These are phyloP conservation scores for Escovopsis weberi DNA, from an alignment of 2,329 filamentous ascomycete species.

Conservation along the genomic window DNA sequence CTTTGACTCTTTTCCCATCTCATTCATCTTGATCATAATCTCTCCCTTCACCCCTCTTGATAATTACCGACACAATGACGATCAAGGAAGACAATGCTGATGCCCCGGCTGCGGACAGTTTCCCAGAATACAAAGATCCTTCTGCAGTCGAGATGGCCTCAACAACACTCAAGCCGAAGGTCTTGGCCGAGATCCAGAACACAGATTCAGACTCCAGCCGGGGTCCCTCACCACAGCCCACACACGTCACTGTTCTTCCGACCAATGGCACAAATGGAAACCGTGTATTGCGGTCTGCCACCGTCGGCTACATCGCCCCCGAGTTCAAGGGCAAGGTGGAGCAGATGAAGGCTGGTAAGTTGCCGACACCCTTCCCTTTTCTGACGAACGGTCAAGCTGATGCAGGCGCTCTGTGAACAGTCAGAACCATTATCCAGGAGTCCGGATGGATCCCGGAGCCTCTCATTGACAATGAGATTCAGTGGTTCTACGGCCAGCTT, in stretches of 20 bases:
- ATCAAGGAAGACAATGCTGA: slow-evolving; percentile 18
- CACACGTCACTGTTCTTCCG: slow-evolving; percentile 58
- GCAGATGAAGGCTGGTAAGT: slow-evolving; percentile 69
- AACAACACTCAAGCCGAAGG: slow-evolving; percentile 21
- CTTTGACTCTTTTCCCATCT: not conserved
- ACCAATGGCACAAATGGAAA: slow-evolving; percentile 43
- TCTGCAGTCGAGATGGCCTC: slow-evolving; percentile 18
- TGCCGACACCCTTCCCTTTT: not conserved
- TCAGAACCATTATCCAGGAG: slow-evolving; percentile 65
- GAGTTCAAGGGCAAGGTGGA: slow-evolving; percentile 85
- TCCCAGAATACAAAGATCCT: slow-evolving; percentile 30
- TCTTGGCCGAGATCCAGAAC: slow-evolving; percentile 26
- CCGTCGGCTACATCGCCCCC: slow-evolving; percentile 86
- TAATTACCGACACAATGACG: not conserved
- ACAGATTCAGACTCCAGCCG: slow-evolving; percentile 33
- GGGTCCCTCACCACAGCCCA: slow-evolving; percentile 75
- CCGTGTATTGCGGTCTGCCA: slow-evolving; percentile 70
- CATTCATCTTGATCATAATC: not conserved
- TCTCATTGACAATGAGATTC: slow-evolving; percentile 72
- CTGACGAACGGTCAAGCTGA: not conserved
- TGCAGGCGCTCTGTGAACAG: slow-evolving; percentile 25
- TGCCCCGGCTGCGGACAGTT: slow-evolving; percentile 24
- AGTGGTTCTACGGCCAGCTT: slow-evolving; percentile 95
- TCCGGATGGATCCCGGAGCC: slow-evolving; percentile 76
- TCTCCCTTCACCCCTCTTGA: not conserved